Percentiles rank a stretch among this genome's conserved stretches.
Conservation (phyloP, 2,329 filamentous ascomycete genomes). For the Alternaria gansuensis region DNA sequence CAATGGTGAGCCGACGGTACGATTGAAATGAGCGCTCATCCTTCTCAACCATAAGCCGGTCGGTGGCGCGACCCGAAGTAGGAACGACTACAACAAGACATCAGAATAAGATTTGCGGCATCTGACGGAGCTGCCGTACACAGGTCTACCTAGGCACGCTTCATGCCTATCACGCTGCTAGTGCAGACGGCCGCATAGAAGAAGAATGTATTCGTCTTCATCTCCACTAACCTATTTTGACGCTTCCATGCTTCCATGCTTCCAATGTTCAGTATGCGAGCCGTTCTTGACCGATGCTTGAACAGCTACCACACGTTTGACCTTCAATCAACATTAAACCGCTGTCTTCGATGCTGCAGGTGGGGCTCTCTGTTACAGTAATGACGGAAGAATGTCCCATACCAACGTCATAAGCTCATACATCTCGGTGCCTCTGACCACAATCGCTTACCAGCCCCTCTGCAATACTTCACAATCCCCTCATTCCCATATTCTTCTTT, state of each 20-base stretch:
- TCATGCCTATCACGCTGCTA: neutral
- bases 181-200: neutral
- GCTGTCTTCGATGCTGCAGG: conserved; percentile 11
- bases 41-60: neutral
- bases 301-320: neutral
- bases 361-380: conserved; percentile 8
- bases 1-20: conserved; percentile 6
- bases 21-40: conserved; percentile 8
- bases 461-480: neutral
- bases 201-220: neutral
- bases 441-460: conserved; percentile 7
- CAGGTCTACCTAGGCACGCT: neutral
- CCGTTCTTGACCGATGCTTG: neutral
- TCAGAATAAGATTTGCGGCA: neutral
- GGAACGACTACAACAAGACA: neutral
- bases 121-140: neutral
- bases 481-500: neutral
- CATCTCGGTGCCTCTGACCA: neutral
- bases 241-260: neutral
- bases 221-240: neutral
- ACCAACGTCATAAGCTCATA: conserved; percentile 12
- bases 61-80: neutral
- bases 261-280: neutral
- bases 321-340: neutral
- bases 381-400: conserved; percentile 16